phyloP scores from a whole-genome alignment of 345 rosid genomes.

The Xanthoceras sorbifolium region DNA sequence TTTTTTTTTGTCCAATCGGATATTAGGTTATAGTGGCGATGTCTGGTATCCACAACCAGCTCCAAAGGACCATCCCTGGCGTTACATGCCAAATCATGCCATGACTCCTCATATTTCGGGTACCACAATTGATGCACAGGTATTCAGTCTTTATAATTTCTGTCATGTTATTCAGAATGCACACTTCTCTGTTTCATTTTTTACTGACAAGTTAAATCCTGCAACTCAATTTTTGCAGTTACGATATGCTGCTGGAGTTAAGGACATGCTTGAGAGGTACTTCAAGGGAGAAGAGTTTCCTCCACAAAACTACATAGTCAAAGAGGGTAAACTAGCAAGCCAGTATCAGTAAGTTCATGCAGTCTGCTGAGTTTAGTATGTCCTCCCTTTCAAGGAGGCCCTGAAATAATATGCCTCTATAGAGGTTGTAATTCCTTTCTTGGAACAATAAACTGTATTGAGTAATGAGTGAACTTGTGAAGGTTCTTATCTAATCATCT shows the following conservation, averaged over 20 bases:
- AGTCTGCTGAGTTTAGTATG: background rate
- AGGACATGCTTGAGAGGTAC: conserved; percentile 92
- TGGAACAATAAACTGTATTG: background rate
- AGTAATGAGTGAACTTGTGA: background rate
- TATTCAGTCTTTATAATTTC: conserved; percentile 17
- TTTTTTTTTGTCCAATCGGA: background rate
- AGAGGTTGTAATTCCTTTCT: background rate
- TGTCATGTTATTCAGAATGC: background rate
- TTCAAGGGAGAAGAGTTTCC: conserved; percentile 94
- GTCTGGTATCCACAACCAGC: conserved; percentile 97
- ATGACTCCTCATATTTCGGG: conserved; percentile 99
- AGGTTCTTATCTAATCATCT: background rate
- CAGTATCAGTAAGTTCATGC: conserved; percentile 59
- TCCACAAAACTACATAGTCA: conserved; percentile 74
- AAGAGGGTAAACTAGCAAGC: conserved; percentile 76
- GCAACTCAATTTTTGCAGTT: conserved; percentile 42
- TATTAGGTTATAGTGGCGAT: conserved; percentile 86
- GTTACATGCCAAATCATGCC: conserved; percentile 97
- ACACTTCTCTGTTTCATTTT: background rate
- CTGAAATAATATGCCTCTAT: conserved; percentile 1
- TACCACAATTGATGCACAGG: conserved; percentile 95
- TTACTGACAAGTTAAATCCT: conserved; percentile 9
- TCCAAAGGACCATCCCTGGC: conserved; percentile 98
- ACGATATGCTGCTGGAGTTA: conserved; percentile 84
- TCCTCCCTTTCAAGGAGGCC: background rate